These are phyloP conservation scores for Amylostereum chailletii DNA, from an alignment of 1,284 basidiomycete species.

Conservation along the genomic window DNA sequence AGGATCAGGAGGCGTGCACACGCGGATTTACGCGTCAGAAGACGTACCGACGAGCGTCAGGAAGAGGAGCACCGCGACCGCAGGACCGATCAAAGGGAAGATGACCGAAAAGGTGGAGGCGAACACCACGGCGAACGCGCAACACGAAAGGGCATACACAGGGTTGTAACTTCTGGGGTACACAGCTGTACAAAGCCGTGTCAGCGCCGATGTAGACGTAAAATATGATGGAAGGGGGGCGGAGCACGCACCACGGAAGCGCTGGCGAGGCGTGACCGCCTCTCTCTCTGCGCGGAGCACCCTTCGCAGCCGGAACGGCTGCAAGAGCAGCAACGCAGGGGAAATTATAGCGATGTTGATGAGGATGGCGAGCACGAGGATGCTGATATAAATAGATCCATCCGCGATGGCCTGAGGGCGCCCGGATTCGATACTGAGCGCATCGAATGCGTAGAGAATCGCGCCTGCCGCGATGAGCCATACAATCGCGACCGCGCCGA, in stretches of 20 bases:
- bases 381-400: constrained; percentile 64
- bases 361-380: constrained; percentile 52
- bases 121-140: constrained; percentile 62
- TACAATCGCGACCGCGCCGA: constrained; percentile 43
- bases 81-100: constrained; percentile 70
- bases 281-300: constrained; percentile 44
- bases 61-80: constrained; percentile 56
- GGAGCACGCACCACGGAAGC: constrained; percentile 57
- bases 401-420: constrained; percentile 46
- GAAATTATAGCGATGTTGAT: constrained; percentile 62
- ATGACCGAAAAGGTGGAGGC: constrained; percentile 64
- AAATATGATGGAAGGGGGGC: neutral
- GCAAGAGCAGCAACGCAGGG: constrained; percentile 63
- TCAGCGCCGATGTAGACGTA: neutral
- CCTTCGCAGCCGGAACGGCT: constrained; percentile 52
- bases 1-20: neutral
- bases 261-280: constrained; percentile 66
- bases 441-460: constrained; percentile 55
- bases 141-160: constrained; percentile 54
- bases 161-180: constrained; percentile 69
- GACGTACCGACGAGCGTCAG: constrained; percentile 60
- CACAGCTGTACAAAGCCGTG: constrained; percentile 36
- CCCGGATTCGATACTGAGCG: constrained; percentile 36
- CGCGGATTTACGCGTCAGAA: neutral
- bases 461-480: constrained; percentile 63